Percentiles rank a stretch among this genome's conserved stretches.
Evolutionary conservation across 179 eudicot genomes (phyloP).

Genomic region (Silene vulgaris): DNA sequence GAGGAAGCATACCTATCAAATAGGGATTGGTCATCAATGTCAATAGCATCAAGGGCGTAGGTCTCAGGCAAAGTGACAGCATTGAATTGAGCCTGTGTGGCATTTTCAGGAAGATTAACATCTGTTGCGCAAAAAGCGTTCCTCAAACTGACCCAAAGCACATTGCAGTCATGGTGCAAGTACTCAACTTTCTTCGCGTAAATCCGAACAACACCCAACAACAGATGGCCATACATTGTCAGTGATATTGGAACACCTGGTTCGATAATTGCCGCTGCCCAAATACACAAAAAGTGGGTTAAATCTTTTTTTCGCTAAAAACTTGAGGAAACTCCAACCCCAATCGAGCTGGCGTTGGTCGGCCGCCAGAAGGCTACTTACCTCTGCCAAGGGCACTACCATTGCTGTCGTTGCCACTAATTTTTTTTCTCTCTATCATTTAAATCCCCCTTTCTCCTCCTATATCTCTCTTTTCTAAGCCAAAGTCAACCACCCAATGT

Average conservation of each 20-base stretch:
- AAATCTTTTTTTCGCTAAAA: no score
- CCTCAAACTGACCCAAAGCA: slow-evolving; percentile 39
- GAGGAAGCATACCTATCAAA: slow-evolving; percentile 31
- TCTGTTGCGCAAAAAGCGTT: slow-evolving; percentile 45
- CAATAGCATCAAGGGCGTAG: slow-evolving; percentile 61
- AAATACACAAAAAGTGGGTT: slow-evolving; percentile 6
- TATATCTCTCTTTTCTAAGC: no score
- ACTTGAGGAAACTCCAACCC: no score
- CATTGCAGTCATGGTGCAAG: slow-evolving; percentile 64
- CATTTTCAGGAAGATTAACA: slow-evolving; percentile 71
- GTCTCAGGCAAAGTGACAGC: slow-evolving; percentile 82
- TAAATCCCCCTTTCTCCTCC: no score
- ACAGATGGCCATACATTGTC: slow-evolving; percentile 82
- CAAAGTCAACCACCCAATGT: no score
- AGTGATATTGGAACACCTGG: slow-evolving; percentile 94
- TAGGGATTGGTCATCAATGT: slow-evolving; percentile 25
- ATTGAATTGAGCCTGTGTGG: slow-evolving; percentile 61
- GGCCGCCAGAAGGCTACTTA: no score
- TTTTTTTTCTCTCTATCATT: no score
- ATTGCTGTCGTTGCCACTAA: no score
- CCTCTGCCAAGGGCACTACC: no score
- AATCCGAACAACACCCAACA: slow-evolving; percentile 69
- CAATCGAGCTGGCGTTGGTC: no score
- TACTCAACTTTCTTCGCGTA: slow-evolving; percentile 74
- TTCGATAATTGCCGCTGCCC: slow-evolving; percentile 59